Evolutionary conservation across 129 eudicot species (phyloP).

Genomic region (Flaveria trinervia): DNA sequence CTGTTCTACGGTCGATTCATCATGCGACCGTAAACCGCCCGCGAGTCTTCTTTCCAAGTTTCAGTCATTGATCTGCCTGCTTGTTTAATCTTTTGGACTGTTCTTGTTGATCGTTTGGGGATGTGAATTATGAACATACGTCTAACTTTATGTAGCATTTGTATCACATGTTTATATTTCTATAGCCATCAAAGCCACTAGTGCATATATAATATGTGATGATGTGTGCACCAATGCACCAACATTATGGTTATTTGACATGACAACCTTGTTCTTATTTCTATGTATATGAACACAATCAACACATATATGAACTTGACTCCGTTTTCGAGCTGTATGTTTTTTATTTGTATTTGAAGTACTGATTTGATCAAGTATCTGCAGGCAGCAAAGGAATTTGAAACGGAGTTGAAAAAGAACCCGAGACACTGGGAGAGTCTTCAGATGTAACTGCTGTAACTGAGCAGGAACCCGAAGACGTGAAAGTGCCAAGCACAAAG

Average conservation of each 20-base stretch:
- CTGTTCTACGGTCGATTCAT: not conserved
- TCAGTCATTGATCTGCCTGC: not conserved
- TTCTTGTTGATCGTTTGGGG: not conserved
- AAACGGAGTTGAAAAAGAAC: constrained; percentile 73
- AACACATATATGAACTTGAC: no score
- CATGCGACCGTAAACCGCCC: not conserved
- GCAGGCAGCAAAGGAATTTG: constrained; percentile 89
- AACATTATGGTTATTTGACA: not conserved
- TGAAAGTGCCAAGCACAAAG: constrained; percentile 43
- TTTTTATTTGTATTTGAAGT: not conserved
- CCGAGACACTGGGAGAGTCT: constrained; percentile 44
- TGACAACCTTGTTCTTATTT: not conserved
- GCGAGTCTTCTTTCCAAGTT: no score
- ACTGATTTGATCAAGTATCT: constrained; percentile 15
- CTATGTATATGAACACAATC: no score
- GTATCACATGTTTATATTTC: no score
- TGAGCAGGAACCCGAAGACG: constrained; percentile 50
- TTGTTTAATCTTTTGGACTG: not conserved
- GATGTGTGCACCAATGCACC: not conserved
- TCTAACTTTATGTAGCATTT: not conserved
- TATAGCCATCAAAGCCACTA: no score
- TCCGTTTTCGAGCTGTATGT: no score
- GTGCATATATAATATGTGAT: no score
- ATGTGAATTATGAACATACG: not conserved
- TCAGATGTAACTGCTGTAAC: constrained; percentile 30